Conservation (phyloP, 2,329 filamentous ascomycete species). For the Botryosphaeria dothidea region DNA sequence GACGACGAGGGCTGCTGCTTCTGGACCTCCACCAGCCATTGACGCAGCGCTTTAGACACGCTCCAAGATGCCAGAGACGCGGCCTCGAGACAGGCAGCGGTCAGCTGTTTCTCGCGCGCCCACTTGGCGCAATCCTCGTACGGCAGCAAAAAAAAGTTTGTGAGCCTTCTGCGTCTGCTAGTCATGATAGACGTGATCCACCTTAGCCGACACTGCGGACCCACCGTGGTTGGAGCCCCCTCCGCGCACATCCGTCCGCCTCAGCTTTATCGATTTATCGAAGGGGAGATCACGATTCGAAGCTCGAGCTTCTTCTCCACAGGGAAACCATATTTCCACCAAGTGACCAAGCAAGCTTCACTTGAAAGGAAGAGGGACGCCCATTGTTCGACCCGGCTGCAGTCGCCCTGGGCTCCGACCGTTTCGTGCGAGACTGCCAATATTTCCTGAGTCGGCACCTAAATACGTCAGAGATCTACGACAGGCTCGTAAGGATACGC, state of each 20-base stretch:
- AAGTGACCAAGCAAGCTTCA: background rate
- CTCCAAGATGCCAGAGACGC: background rate
- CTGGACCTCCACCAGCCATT: background rate
- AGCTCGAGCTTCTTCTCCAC: constrained; percentile 16
- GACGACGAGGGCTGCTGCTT: background rate
- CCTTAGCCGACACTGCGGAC: constrained; percentile 10
- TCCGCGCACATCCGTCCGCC: constrained; percentile 12
- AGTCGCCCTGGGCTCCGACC: background rate
- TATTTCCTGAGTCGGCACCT: background rate
- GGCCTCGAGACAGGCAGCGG: background rate
- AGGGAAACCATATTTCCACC: background rate
- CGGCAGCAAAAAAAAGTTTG: background rate
- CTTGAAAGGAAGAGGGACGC: background rate
- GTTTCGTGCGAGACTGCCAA: background rate
- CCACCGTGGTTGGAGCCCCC: constrained; percentile 14
- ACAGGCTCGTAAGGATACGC: background rate
- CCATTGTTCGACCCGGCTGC: background rate
- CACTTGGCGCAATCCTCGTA: background rate
- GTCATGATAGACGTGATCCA: constrained; percentile 13
- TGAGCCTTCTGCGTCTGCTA: constrained; percentile 1
- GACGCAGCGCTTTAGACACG: background rate
- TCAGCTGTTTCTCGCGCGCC: background rate
- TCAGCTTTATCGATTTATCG: constrained; percentile 5
- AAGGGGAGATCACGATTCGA: constrained; percentile 8
- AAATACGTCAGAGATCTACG: constrained; percentile 10